phyloP scores from a whole-genome alignment of 2,329 filamentous ascomycete species.

The Diplodia scrobiculata region DNA sequence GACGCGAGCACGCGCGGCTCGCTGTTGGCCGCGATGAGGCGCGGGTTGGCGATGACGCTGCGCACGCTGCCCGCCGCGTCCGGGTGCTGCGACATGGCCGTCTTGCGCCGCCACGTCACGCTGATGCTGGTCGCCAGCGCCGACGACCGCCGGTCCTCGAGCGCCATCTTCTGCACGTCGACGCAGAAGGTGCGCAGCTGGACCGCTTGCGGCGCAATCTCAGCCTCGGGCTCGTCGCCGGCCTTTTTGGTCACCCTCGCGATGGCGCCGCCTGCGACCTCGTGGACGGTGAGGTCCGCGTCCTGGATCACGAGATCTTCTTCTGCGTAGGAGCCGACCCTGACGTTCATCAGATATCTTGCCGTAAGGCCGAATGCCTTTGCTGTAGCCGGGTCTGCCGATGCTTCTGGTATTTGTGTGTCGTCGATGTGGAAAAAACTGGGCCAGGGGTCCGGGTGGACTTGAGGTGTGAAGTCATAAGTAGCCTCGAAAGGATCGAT shows the following conservation, averaged over 20 bases:
- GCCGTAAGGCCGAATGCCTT: slow-evolving; percentile 68
- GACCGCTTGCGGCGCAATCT: slow-evolving; percentile 67
- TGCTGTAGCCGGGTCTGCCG: slow-evolving; percentile 37
- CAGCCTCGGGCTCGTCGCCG: slow-evolving; percentile 35
- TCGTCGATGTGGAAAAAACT: slow-evolving; percentile 72
- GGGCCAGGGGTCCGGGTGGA: slow-evolving; percentile 81
- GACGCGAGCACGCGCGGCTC: slow-evolving; percentile 80
- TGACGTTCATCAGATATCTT: slow-evolving; percentile 75
- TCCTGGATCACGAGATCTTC: slow-evolving; percentile 65
- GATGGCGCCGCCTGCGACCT: slow-evolving; percentile 63
- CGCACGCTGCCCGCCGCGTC: slow-evolving; percentile 45
- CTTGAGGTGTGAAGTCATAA: slow-evolving; percentile 79
- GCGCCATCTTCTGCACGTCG: slow-evolving; percentile 70
- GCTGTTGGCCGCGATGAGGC: slow-evolving; percentile 75
- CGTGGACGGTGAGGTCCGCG: slow-evolving; percentile 63
- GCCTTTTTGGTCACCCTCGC: slow-evolving; percentile 49
- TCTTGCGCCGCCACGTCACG: slow-evolving; percentile 72
- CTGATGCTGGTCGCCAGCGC: slow-evolving; percentile 73
- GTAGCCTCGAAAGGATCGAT: slow-evolving; percentile 87
- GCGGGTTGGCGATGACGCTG: slow-evolving; percentile 69
- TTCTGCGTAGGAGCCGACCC: slow-evolving; percentile 72
- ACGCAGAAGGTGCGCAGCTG: slow-evolving; percentile 73
- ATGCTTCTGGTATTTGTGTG: slow-evolving; percentile 40
- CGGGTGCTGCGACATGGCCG: slow-evolving; percentile 33
- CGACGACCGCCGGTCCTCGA: slow-evolving; percentile 79